Evolutionary conservation across 192 early-diverging fungal genomes (phyloP), one percentile per base, ranked within the genome.

Genomic region (Coemansia sp.): DNA sequence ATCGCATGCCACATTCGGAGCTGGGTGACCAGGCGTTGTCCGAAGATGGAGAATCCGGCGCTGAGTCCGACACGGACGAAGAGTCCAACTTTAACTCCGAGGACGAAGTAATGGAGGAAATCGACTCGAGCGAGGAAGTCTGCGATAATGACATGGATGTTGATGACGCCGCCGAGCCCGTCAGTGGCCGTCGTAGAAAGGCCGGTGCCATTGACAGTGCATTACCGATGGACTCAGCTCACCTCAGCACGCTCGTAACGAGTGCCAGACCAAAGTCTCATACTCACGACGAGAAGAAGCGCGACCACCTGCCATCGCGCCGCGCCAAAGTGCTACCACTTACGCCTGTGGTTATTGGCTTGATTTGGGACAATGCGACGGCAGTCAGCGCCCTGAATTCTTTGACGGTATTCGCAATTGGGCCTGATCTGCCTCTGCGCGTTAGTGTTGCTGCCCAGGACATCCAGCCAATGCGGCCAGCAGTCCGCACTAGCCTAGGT

Each of bases 91-190:
- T 72, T 45, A 60, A 64, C 25, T 75, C 81, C 6, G 78, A 75
- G 44, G 77, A 82, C 27, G 85, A 82, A 46, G 50, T 72, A 17
- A 70, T 82, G 15, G 84, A 77, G 6, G 80, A 82, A 10, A 74
- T 76, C 10, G 50, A 77, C 42, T 67, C 75, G 5, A 68, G 66
- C 21, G 73, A 78, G 64, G 81, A 78, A 32, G 72, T 75, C 0
- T 72, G 67, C 46, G 66, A 60, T 4, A 53, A 41, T 10, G 53
- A 31, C 7, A 77, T 77, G 73, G 72, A 70, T 21, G 41, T 77
- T 17, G 69, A 75, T n/a, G 69, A 67, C 14, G 3, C 57, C 15
- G n/a, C 29, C 14, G 57, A 59, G 57, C 57, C n/a, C 15, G 17
- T n/a, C 29, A 34, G 27, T 25, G 8, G 57, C n/a, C 57, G 57